Evolutionary conservation across 2,329 filamentous ascomycete genomes (phyloP).

Genomic region (Coleophoma eucalyptorum): DNA sequence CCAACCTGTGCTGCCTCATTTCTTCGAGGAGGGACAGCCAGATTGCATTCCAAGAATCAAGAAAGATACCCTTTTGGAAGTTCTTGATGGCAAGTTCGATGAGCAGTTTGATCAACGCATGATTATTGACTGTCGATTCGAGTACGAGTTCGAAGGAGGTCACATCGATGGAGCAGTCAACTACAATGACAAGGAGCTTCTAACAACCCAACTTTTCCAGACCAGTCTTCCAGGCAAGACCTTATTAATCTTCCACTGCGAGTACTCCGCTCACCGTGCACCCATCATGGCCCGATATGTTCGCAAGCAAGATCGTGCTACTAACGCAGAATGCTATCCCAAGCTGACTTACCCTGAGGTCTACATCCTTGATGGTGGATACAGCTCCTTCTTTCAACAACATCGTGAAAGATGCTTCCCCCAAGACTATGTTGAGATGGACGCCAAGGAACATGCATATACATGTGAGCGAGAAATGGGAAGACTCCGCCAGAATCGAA

Average conservation of each 20-base stretch:
- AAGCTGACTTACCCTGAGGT: conserved; percentile 91
- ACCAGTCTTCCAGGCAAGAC: conserved; percentile 63
- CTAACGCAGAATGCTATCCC: conserved; percentile 85
- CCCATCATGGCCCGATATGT: conserved; percentile 95
- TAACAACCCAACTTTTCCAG: conserved; percentile 76
- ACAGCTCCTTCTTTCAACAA: conserved; percentile 85
- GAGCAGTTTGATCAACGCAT: conserved; percentile 75
- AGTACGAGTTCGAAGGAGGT: conserved; percentile 96
- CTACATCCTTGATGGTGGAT: conserved; percentile 95
- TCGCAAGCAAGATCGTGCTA: conserved; percentile 79
- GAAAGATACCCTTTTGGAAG: conserved; percentile 75
- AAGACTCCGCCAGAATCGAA: conserved; percentile 80
- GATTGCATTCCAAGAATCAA: conserved; percentile 88
- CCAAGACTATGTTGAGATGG: conserved; percentile 97
- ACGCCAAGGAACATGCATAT: conserved; percentile 81
- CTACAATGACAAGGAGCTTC: conserved; percentile 91
- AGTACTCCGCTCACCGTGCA: conserved; percentile 95
- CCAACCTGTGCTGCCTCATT: conserved; percentile 76
- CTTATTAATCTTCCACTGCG: conserved; percentile 91
- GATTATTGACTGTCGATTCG: conserved; percentile 94
- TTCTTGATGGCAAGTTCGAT: conserved; percentile 81
- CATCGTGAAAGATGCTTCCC: conserved; percentile 82
- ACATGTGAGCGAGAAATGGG: conserved; percentile 95
- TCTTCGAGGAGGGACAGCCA: conserved; percentile 72
- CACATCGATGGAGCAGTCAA: conserved; percentile 94